Evolutionary conservation across 108 stramenopile genomes (phyloP), one percentile per base, ranked within the genome.

Genomic region (Nitzschia putrida): DNA sequence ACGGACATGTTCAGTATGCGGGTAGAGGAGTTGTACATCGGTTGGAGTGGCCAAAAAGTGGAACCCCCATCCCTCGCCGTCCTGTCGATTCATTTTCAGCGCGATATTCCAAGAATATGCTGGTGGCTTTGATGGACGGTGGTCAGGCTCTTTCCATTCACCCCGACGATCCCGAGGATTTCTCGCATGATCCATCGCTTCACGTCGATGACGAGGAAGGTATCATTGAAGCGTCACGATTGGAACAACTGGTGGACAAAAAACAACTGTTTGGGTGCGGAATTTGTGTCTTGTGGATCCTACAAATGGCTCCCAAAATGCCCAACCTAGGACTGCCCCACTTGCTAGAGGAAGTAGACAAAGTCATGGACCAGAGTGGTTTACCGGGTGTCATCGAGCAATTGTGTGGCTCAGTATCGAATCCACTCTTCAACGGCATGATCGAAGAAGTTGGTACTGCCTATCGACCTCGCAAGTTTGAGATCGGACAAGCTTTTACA

Each of bases 1-100:
- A 93, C 67, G 89, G 90, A 25, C 95, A 95, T 57, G 95, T 95
- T 2, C 92, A 95, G 80, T 95, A 95, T 74, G 95, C 76, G 7
- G 95, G 95, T 6, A 61, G 86, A 47, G 95, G 95, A 1, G 89
- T 93, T 14, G 95, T 95, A 9, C 95, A 95, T 69, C 86, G 92
- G 12, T 61, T 95, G 45, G 76, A 83, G 13, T 95, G 94, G 94
- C 83, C 83, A 10, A 81, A 74, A 34, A 74, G 66, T 11, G 85
- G 86, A 22, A 89, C 79, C 23, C 82, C 78, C 25, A 55, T 50
- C 20, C 85, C 69, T 16, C 83, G 83, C n/a, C 70, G 82, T 49
- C 81, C 75, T 53, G 38, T 41, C 11, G 76, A 66, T 51, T 21
- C 34, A 0, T 72, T 68, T 55, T 42, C 63, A 24, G 56, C 57